Evolutionary conservation across 139 green algal genomes (phyloP).

Genomic region (Chlamydomonas incerta): DNA sequence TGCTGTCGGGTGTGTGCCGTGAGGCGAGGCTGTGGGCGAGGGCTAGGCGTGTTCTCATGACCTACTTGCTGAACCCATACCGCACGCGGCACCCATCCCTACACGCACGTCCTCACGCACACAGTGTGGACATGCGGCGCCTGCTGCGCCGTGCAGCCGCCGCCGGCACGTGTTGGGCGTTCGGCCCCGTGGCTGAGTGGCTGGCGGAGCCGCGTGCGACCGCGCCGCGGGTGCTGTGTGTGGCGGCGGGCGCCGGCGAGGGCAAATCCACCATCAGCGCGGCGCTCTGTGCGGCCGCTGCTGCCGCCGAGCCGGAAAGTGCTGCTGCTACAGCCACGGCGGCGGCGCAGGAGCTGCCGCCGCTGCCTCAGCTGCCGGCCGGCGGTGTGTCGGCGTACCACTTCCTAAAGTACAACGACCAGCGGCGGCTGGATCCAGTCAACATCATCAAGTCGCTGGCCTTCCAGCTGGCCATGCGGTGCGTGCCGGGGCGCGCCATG

Average conservation of each 20-base stretch:
- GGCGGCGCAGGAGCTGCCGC: no score
- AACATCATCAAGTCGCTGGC: slow-evolving; percentile 35
- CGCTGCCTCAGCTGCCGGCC: no score
- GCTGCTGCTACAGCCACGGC: no score
- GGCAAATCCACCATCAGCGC: not conserved
- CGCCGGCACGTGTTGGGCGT: not conserved
- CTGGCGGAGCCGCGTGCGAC: not conserved
- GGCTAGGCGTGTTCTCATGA: no score
- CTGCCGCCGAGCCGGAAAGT: no score
- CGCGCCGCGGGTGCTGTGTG: not conserved
- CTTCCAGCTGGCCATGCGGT: slow-evolving; percentile 24
- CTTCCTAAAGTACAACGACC: slow-evolving; percentile 47
- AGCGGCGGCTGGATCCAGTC: slow-evolving; percentile 28
- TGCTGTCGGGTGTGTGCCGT: no score
- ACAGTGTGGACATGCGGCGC: not conserved
- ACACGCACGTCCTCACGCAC: no score
- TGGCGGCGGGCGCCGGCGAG: not conserved
- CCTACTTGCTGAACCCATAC: no score
- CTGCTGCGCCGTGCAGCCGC: not conserved
- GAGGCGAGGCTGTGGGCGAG: no score
- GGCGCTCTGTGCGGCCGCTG: not conserved
- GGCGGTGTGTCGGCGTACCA: not conserved
- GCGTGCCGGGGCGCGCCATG: no score
- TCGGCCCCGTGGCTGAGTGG: not conserved
- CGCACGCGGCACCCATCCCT: no score